A percentile compares a stretch with the other conserved stretches of the same genome.
Evolutionary conservation across 768 basidiomycete species (phyloP).

Genomic region (Lactarius trivialis): DNA sequence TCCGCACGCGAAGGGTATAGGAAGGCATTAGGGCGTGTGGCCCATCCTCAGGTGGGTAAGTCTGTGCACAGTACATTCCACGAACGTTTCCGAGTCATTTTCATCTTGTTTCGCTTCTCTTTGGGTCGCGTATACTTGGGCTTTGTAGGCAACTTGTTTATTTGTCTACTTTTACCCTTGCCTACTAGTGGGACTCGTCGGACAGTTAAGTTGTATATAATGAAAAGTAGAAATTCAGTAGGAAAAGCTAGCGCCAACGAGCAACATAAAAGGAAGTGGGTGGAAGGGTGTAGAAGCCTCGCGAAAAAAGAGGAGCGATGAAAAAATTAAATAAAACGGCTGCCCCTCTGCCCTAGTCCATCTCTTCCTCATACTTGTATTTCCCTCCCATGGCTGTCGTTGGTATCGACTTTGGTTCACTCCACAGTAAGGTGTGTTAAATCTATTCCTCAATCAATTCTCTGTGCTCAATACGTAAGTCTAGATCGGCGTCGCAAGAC

Average conservation of each 20-base stretch:
- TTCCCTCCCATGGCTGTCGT: slow-evolving; percentile 73
- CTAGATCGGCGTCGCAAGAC: slow-evolving; percentile 91
- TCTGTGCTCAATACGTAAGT: slow-evolving; percentile 20
- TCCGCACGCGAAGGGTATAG: not conserved
- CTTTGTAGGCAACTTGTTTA: not conserved
- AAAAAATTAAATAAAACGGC: slow-evolving; percentile 19
- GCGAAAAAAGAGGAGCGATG: slow-evolving; percentile 19
- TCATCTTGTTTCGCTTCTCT: not conserved
- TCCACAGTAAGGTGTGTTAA: slow-evolving; percentile 71
- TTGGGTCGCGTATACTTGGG: not conserved
- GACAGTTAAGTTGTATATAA: not conserved
- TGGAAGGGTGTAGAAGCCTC: slow-evolving; percentile 22
- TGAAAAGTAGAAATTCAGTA: not conserved
- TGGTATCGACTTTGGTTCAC: slow-evolving; percentile 88
- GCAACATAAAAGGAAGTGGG: not conserved
- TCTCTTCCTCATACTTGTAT: not conserved
- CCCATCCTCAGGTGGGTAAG: not conserved
- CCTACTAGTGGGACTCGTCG: not conserved
- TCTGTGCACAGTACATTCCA: not conserved
- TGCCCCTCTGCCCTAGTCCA: slow-evolving; percentile 8
- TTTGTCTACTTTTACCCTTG: not conserved
- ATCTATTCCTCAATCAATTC: not conserved
- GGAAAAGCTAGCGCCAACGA: not conserved
- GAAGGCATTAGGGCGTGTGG: not conserved
- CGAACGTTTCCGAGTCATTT: not conserved